A percentile compares a stretch with the other conserved stretches of the same genome.
These are phyloP conservation scores for Clitocybe nebularis DNA, from an alignment of 1,284 basidiomycete species.

Conservation along the genomic window DNA sequence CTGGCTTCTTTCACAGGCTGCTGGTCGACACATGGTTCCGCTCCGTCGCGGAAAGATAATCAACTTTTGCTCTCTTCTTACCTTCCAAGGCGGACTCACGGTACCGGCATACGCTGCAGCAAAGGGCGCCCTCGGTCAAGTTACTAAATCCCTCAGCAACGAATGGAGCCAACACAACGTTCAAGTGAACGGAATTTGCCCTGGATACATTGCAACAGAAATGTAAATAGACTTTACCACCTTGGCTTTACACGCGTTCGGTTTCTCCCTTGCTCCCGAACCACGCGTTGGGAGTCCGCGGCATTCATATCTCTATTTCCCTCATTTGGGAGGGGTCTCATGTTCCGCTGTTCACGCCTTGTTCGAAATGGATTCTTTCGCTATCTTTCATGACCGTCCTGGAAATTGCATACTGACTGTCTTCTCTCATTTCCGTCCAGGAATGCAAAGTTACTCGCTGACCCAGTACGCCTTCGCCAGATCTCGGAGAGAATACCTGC, in stretches of 20 bases:
- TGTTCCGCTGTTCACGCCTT: too few species aligned
- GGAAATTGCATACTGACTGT: slow-evolving; percentile 2
- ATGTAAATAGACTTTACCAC: slow-evolving; percentile 52
- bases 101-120: slow-evolving; percentile 91
- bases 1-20: slow-evolving; percentile 75
- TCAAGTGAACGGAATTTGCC: slow-evolving; percentile 88
- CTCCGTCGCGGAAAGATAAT: slow-evolving; percentile 75
- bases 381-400: slow-evolving; percentile 4
- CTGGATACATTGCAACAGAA: slow-evolving; percentile 91
- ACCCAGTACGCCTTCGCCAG: slow-evolving; percentile 76
- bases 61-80: slow-evolving; percentile 76
- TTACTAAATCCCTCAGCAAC: slow-evolving; percentile 75
- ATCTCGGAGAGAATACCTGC: slow-evolving; percentile 94
- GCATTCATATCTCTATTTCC: neutral
- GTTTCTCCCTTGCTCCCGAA: slow-evolving; percentile 6
- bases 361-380: too few species aligned
- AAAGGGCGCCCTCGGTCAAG: slow-evolving; percentile 82
- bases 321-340: too few species aligned
- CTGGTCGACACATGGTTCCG: slow-evolving; percentile 78
- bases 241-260: slow-evolving; percentile 13
- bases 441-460: slow-evolving; percentile 76
- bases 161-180: slow-evolving; percentile 76
- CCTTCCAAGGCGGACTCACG: slow-evolving; percentile 61
- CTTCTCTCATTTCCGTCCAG: slow-evolving; percentile 33
- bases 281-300: slow-evolving; percentile 10